Conservation (phyloP, 257 asterid genomes). For the Plantago ovata region DNA sequence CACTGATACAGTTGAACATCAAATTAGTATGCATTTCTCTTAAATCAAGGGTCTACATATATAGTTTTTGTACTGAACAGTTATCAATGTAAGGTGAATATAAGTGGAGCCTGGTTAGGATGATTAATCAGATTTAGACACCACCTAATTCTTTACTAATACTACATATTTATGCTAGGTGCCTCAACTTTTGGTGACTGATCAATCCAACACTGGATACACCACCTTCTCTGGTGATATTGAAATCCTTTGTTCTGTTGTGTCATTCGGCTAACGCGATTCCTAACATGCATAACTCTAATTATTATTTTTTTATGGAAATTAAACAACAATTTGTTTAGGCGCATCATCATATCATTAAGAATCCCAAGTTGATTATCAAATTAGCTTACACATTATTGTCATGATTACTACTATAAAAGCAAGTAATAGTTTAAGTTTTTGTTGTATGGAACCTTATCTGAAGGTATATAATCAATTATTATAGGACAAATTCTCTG, state of each 20-base stretch:
- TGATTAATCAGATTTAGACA: background rate
- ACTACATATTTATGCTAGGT: conserved; percentile 9
- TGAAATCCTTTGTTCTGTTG: background rate
- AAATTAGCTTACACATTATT: conserved; percentile 24
- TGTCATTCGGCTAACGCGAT: background rate
- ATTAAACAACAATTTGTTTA: background rate
- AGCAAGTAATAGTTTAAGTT: conserved; percentile 16
- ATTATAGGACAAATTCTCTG: conserved; percentile 10
- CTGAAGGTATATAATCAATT: conserved; percentile 3
- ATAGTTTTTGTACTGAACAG: no score
- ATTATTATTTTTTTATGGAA: background rate
- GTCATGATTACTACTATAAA: conserved; percentile 20
- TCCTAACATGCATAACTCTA: background rate
- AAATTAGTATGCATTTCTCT: no score
- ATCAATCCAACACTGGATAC: background rate
- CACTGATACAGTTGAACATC: no score
- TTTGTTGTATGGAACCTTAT: background rate
- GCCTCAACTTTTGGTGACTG: conserved; percentile 14
- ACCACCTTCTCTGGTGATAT: conserved; percentile 1
- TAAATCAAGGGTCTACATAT: no score
- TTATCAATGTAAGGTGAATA: no score
- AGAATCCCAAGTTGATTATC: conserved; percentile 15
- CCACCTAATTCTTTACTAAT: background rate
- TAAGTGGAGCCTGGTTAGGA: conserved; percentile 2
- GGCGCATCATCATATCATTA: conserved; percentile 2